Evolutionary conservation across 1,139 yeast species (phyloP), one percentile per base, ranked within the genome.

Genomic region (Pichia sp.): DNA sequence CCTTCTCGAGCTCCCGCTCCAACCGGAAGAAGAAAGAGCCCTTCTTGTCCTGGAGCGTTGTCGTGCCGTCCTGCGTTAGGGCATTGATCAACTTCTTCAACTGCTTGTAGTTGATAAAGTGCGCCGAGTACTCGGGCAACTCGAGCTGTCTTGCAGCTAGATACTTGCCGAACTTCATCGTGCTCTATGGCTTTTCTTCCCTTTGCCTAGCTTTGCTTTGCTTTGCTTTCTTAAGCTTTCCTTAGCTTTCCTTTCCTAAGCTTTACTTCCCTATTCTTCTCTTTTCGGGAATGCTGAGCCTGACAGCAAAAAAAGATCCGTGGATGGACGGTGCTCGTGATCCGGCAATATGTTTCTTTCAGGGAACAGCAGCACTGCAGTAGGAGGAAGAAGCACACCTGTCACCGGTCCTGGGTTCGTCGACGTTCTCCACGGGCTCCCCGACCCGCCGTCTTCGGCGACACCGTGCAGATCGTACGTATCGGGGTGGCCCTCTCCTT

Each of bases 1-100:
- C 98, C 67, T 92, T 93, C 64, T 93, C 99, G 62, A 93, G 76
- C 68, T 93, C 99, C 64, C 99, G 81, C 67, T 93, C 99, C 32
- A 93, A 78, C 61, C 89, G 81, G 74, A 93, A 93, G 75, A 93
- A 93, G 70, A 93, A 93, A 2, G 95, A 84, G 2, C 97, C 95
- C 70, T 90, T 92, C 72, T 90, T 92, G 61, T 89, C 96, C 65
- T 90, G 95, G 45, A 93, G 75, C 1, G 87, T 76, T 56, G 81
- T 79, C 64, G 85, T 85, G 41, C 54, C 56, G 55, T 59, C 65
- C 40, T 52, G 55, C 19, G 56, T 56, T 54, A 86, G 70, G 51
- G 83, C 85, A 68, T 87, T 87, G 61, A 86, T 87, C 57, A 87
- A 74, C 69, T 87, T 89, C 71, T 93, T 93, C 57, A 93, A 74